These are phyloP conservation scores for Thoreauomyces humboldtii DNA, from an alignment of 192 early-diverging fungal genomes.

Conservation along the genomic window DNA sequence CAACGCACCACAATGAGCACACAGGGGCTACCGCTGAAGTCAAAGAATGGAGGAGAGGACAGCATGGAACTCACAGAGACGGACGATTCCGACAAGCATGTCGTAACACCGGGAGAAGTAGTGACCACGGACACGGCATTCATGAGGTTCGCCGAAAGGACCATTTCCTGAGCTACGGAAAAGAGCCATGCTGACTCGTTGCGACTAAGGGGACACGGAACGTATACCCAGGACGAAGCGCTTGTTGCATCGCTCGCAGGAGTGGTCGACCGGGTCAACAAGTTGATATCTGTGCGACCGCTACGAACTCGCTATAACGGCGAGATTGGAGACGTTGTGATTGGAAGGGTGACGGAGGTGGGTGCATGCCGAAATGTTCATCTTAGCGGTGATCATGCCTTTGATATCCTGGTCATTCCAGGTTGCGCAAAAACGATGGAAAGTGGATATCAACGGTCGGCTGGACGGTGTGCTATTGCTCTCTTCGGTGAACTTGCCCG, in stretches of 20 bases:
- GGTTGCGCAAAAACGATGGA: constrained; percentile 89
- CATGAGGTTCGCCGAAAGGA: constrained; percentile 48
- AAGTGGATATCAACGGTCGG: constrained; percentile 84
- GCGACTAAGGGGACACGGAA: constrained; percentile 74
- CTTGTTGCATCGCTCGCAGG: constrained; percentile 88
- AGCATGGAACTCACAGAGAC: too few species aligned
- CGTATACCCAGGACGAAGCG: constrained; percentile 68
- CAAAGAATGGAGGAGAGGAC: too few species aligned
- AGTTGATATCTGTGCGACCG: constrained; percentile 86
- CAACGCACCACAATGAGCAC: too few species aligned
- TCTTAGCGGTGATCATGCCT: too few species aligned
- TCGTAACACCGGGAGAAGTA: constrained; percentile 78
- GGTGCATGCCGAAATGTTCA: background rate
- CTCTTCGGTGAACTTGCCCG: constrained; percentile 91
- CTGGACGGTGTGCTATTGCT: constrained; percentile 85
- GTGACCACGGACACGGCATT: constrained; percentile 71
- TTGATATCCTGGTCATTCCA: constrained; percentile 10
- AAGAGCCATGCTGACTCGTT: background rate
- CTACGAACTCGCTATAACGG: constrained; percentile 80
- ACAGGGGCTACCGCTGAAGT: too few species aligned
- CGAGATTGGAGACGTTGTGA: constrained; percentile 95
- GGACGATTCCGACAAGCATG: constrained; percentile 16
- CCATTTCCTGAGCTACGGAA: background rate
- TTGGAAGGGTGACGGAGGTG: constrained; percentile 90
- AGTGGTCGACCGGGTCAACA: constrained; percentile 91